Percentiles rank a stretch among this genome's conserved stretches.
These are phyloP conservation scores for Candida verbasci DNA, from an alignment of 805 yeast species.

Conservation along the genomic window DNA sequence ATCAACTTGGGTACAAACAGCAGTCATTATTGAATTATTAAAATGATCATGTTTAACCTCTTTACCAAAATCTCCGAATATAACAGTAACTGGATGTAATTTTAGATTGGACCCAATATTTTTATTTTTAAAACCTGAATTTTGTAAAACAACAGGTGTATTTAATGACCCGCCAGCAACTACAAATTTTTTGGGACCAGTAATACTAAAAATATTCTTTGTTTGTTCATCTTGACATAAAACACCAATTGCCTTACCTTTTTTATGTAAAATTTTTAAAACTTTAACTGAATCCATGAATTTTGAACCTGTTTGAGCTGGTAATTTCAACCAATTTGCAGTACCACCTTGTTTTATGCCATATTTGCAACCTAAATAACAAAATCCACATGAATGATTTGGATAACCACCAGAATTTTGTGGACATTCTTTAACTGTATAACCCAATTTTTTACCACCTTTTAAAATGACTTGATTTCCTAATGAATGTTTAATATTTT, in stretches of 20 bases:
- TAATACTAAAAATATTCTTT: constrained; percentile 30
- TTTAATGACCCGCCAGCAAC: constrained; percentile 45
- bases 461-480: constrained; percentile 41
- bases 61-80: constrained; percentile 39
- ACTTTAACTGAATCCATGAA: constrained; percentile 45
- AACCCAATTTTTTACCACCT: constrained; percentile 42
- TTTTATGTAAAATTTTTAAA: constrained; percentile 28
- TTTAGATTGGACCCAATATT: constrained; percentile 49
- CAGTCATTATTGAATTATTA: constrained; percentile 44
- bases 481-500: constrained; percentile 38
- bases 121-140: constrained; percentile 46
- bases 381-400: constrained; percentile 43
- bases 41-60: constrained; percentile 30
- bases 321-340: constrained; percentile 48
- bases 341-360: constrained; percentile 51
- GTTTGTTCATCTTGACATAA: constrained; percentile 31
- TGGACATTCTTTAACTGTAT: constrained; percentile 32
- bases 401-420: constrained; percentile 46
- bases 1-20: constrained; percentile 42
- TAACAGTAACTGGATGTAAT: constrained; percentile 44
- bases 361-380: constrained; percentile 45
- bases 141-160: constrained; percentile 44
- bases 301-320: constrained; percentile 41
- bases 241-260: constrained; percentile 43
- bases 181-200: constrained; percentile 43